These are phyloP conservation scores for Chamaecrista fasciculata DNA, from an alignment of 306 rosid genomes.

Conservation along the genomic window DNA sequence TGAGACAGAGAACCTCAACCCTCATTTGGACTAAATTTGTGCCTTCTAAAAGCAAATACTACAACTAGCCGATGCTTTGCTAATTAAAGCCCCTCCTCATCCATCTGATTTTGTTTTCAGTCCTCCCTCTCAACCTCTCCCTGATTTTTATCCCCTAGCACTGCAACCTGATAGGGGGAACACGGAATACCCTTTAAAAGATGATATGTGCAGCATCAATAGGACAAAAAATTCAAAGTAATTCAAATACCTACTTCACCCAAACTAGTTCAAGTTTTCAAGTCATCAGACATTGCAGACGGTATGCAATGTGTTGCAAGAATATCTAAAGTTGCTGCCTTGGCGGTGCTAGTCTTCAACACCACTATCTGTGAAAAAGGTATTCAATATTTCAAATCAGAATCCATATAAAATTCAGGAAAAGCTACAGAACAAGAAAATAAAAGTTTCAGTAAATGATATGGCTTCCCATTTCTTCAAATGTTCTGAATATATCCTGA, in stretches of 20 bases:
- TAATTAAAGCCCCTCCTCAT: background rate
- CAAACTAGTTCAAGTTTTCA: constrained; percentile 35
- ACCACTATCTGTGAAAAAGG: constrained; percentile 52
- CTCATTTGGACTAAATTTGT: background rate
- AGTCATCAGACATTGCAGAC: constrained; percentile 70
- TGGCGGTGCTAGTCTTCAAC: constrained; percentile 52
- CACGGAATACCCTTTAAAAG: background rate
- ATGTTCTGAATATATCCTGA: background rate
- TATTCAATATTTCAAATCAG: constrained; percentile 8
- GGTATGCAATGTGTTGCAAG: constrained; percentile 71
- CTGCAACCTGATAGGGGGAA: background rate
- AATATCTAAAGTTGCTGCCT: constrained; percentile 62
- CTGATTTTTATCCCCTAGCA: background rate
- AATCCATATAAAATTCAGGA: background rate
- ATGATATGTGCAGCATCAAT: background rate
- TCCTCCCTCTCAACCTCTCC: background rate
- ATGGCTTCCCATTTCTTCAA: background rate
- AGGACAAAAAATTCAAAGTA: background rate
- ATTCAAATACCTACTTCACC: constrained; percentile 17
- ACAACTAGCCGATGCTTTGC: background rate
- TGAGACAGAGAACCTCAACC: background rate
- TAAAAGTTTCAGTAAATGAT: background rate
- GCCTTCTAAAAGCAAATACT: background rate
- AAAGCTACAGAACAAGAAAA: background rate
- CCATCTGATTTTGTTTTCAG: too few species aligned